phyloP scores from a whole-genome alignment of 805 yeast species.

The Ogataea pignaliae region DNA sequence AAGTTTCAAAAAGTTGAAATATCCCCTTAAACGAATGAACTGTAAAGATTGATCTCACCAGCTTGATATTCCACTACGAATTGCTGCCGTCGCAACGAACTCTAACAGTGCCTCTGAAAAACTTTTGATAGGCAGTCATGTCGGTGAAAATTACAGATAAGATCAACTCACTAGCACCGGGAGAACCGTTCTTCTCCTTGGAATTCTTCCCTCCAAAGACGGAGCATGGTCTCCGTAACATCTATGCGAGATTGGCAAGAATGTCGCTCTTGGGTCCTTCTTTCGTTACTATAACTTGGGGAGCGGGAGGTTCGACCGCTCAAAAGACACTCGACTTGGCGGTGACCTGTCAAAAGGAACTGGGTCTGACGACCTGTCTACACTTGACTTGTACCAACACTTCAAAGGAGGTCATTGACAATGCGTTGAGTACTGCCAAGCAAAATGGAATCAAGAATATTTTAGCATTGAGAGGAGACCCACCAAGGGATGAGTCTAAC shows the following conservation, averaged over 20 bases:
- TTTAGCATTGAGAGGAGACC: slow-evolving; percentile 93
- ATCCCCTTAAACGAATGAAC: too few relatives aligned
- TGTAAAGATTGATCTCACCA: too few relatives aligned
- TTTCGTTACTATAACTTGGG: slow-evolving; percentile 95
- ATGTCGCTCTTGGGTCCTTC: slow-evolving; percentile 85
- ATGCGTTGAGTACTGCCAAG: slow-evolving; percentile 70
- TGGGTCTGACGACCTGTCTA: slow-evolving; percentile 85
- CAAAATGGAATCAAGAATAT: slow-evolving; percentile 80
- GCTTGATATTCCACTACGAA: too few relatives aligned
- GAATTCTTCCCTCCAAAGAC: slow-evolving; percentile 99
- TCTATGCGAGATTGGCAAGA: slow-evolving; percentile 81
- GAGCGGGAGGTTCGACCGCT: slow-evolving; percentile 95
- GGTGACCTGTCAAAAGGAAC: slow-evolving; percentile 63
- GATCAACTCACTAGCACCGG: slow-evolving; percentile 39
- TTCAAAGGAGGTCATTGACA: slow-evolving; percentile 68
- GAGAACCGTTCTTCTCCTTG: slow-evolving; percentile 67
- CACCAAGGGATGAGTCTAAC: slow-evolving; percentile 61
- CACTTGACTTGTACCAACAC: slow-evolving; percentile 97
- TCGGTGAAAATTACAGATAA: slow-evolving; percentile 44
- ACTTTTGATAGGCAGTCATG: slow-evolving; percentile 10
- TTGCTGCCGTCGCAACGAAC: too few relatives aligned
- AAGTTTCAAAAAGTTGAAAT: too few relatives aligned
- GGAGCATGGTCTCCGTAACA: slow-evolving; percentile 74
- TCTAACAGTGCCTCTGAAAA: too few relatives aligned
- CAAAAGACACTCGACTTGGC: slow-evolving; percentile 84